Percentiles rank a stretch among this genome's conserved stretches.
Conservation (phyloP, 495 filamentous ascomycete species). For the Cercophora sp. region DNA sequence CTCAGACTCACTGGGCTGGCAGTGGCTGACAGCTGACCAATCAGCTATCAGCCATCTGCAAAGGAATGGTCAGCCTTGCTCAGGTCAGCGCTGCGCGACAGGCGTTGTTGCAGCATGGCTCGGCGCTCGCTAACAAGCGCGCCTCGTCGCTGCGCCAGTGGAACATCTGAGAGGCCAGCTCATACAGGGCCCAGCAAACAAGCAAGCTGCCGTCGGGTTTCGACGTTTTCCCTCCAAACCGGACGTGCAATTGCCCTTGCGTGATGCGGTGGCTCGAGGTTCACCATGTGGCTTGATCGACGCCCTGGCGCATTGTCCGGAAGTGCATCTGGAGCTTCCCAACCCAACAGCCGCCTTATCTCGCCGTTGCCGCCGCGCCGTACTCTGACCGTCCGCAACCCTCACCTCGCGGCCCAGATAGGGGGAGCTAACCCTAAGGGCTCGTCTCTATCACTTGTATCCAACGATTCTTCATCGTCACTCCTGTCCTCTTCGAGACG, state of each 20-base stretch:
- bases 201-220: neutral
- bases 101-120: too few relatives aligned
- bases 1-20: neutral
- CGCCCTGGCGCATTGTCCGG: constrained; percentile 69
- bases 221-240: neutral
- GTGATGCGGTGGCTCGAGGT: neutral
- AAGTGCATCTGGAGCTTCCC: constrained; percentile 37
- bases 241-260: too few relatives aligned
- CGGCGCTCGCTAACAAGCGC: neutral
- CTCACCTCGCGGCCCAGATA: constrained; percentile 50
- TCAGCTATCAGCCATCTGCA: neutral
- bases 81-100: neutral
- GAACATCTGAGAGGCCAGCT: constrained; percentile 9
- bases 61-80: constrained; percentile 12
- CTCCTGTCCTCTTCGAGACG: constrained; percentile 57
- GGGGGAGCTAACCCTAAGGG: constrained; percentile 59
- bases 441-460: constrained; percentile 60
- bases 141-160: constrained; percentile 4
- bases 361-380: constrained; percentile 64
- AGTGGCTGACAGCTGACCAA: constrained; percentile 9
- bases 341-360: constrained; percentile 57
- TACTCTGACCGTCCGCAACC: constrained; percentile 54
- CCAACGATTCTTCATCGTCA: constrained; percentile 70
- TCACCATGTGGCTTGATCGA: constrained; percentile 82
- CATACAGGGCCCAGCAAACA: too few relatives aligned